These are phyloP conservation scores for Seiridium cupressi DNA, from an alignment of 2,329 filamentous ascomycete species.

Conservation along the genomic window DNA sequence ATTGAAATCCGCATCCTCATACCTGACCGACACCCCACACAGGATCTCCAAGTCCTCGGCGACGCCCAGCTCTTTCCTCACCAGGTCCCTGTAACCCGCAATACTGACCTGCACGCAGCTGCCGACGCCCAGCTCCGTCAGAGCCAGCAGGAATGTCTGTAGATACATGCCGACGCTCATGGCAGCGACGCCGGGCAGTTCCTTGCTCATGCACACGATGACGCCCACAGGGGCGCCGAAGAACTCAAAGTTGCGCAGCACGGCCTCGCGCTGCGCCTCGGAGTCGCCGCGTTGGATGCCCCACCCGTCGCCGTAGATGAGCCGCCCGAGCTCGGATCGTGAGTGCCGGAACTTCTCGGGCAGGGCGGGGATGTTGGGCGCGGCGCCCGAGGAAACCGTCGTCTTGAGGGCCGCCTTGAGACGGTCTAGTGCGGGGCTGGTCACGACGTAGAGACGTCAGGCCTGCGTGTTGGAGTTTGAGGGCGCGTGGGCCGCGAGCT, in stretches of 20 bases:
- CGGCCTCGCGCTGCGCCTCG: constrained; percentile 7
- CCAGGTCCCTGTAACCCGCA: constrained; percentile 13
- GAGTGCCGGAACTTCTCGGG: constrained; percentile 8
- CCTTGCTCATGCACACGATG: constrained; percentile 16
- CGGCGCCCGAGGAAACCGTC: constrained; percentile 1
- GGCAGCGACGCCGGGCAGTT: constrained; percentile 9
- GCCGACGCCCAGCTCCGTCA: constrained; percentile 11
- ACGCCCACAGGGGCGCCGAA: constrained; percentile 17
- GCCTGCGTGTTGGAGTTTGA: constrained; percentile 20
- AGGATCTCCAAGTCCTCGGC: constrained; percentile 11
- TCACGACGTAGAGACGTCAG: constrained; percentile 16
- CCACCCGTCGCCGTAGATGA: constrained; percentile 16
- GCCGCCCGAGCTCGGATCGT: constrained; percentile 13
- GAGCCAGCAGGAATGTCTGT: constrained; percentile 16
- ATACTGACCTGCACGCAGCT: constrained; percentile 16
- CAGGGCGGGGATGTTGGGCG: constrained; percentile 3
- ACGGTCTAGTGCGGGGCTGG: constrained; percentile 5
- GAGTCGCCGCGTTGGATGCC: constrained; percentile 15
- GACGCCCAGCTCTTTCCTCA: constrained; percentile 11
- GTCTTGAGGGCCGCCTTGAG: constrained; percentile 8
- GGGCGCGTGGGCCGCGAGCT: constrained; percentile 14
- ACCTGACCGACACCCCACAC: constrained; percentile 15
- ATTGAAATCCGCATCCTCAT: constrained; percentile 10
- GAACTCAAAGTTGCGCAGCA: constrained; percentile 20
- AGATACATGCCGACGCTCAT: constrained; percentile 18